Conservation (phyloP, 495 filamentous ascomycete genomes). For the Penicillium parvum region DNA sequence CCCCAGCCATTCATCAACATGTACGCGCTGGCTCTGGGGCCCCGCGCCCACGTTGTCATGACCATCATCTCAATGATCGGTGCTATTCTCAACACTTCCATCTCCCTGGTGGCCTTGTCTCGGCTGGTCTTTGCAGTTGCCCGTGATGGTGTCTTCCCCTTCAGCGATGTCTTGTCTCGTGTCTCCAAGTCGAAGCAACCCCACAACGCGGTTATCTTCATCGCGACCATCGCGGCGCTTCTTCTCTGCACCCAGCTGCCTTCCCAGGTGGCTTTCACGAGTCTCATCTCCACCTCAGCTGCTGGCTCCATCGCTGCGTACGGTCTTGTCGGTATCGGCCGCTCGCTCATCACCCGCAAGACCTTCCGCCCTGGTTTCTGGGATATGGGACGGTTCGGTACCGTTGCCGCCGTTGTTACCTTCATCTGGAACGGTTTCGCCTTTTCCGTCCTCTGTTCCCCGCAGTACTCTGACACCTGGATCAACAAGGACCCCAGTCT, state of each 20-base stretch:
- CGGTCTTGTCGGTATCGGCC: conserved; percentile 31
- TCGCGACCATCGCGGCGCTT: conserved; percentile 26
- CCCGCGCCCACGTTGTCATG: conserved; percentile 32
- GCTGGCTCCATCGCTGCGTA: conserved; percentile 37
- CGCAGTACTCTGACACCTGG: conserved; percentile 24
- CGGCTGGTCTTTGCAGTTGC: conserved; percentile 38
- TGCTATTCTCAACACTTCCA: conserved; percentile 34
- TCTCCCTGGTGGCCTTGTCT: conserved; percentile 35
- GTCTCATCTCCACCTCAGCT: conserved; percentile 32
- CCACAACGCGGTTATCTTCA: conserved; percentile 36
- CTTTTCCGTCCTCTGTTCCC: conserved; percentile 32
- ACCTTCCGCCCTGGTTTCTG: conserved; percentile 29
- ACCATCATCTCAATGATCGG: conserved; percentile 34
- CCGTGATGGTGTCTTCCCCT: conserved; percentile 36
- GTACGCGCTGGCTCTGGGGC: conserved; percentile 33
- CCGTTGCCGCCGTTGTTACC: conserved; percentile 27
- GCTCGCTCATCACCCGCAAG: conserved; percentile 30
- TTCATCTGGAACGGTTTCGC: conserved; percentile 37
- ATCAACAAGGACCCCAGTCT: conserved; percentile 26
- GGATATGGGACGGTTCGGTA: conserved; percentile 30
- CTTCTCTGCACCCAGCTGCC: conserved; percentile 34
- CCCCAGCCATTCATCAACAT: conserved; percentile 40
- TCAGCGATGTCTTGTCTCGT: conserved; percentile 26
- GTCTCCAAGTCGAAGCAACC: conserved; percentile 35
- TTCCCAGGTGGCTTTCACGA: conserved; percentile 33